Conservation (phyloP, 2,329 filamentous ascomycete species). For the Neonectria hederae region DNA sequence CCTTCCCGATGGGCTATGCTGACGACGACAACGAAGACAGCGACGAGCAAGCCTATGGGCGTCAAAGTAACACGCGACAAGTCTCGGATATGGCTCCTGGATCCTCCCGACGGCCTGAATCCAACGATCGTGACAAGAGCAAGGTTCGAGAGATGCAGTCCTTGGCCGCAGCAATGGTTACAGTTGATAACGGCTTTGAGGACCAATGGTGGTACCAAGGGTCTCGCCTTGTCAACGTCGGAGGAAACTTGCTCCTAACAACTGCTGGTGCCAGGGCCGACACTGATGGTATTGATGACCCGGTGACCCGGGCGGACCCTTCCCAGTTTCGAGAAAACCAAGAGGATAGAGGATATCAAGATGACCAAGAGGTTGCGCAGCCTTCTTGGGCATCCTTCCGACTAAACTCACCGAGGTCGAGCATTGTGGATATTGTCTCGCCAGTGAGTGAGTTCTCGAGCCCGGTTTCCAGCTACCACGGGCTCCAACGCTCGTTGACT, state of each 20-base stretch:
- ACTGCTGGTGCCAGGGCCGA: constrained; percentile 25
- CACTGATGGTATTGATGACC: constrained; percentile 14
- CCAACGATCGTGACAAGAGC: constrained; percentile 46
- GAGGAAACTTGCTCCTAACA: constrained; percentile 33
- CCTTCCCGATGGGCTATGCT: constrained; percentile 36
- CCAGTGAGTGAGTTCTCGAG: constrained; percentile 40
- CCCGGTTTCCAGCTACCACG: constrained; percentile 33
- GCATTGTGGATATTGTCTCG: constrained; percentile 37
- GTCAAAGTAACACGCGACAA: constrained; percentile 5
- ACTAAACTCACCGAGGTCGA: constrained; percentile 29
- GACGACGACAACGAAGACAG: constrained; percentile 26
- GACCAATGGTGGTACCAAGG: constrained; percentile 67
- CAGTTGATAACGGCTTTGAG: constrained; percentile 67
- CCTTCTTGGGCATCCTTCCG: constrained; percentile 29
- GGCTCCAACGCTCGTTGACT: constrained; percentile 38
- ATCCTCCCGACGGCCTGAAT: constrained; percentile 21
- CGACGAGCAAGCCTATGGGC: constrained; percentile 4
- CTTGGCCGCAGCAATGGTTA: constrained; percentile 63
- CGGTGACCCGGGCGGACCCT: constrained; percentile 33
- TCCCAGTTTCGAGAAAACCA: background rate
- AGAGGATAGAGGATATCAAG: background rate
- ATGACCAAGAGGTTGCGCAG: background rate
- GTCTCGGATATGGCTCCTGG: constrained; percentile 1
- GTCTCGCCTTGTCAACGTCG: constrained; percentile 39
- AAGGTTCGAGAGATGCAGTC: constrained; percentile 55